These are phyloP conservation scores for Amanita jacksonii DNA, from an alignment of 768 basidiomycete species.

Conservation along the genomic window DNA sequence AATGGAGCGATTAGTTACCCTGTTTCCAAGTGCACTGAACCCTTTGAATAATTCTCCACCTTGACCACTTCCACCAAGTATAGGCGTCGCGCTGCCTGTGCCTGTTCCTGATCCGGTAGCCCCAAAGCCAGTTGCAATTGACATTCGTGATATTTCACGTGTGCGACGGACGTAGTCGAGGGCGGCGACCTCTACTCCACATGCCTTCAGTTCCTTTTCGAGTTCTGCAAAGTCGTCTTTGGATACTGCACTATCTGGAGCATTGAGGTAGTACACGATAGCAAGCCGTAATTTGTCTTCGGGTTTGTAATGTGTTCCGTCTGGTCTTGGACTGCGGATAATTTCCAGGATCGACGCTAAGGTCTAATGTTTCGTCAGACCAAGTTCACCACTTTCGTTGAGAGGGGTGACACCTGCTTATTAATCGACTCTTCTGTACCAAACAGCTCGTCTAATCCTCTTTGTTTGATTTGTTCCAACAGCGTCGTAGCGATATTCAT, in stretches of 20 bases:
- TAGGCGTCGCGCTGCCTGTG: slow-evolving; percentile 55
- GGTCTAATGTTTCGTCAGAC: slow-evolving; percentile 33
- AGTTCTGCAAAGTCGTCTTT: slow-evolving; percentile 87
- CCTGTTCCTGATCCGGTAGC: slow-evolving; percentile 15
- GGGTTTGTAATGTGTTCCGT: slow-evolving; percentile 49
- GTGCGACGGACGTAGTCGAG: slow-evolving; percentile 91
- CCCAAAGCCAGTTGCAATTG: slow-evolving; percentile 38
- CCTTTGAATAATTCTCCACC: slow-evolving; percentile 90
- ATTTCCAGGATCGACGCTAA: slow-evolving; percentile 75
- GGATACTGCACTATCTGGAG: slow-evolving; percentile 66
- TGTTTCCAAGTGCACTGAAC: slow-evolving; percentile 85
- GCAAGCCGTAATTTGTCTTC: slow-evolving; percentile 89
- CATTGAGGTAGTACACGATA: slow-evolving; percentile 91
- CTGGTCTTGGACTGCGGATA: slow-evolving; percentile 65
- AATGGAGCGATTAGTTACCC: slow-evolving; percentile 37
- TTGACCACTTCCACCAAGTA: slow-evolving; percentile 46
- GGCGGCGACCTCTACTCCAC: slow-evolving; percentile 71
- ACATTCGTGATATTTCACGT: slow-evolving; percentile 87
- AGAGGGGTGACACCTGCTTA: slow-evolving; percentile 52
- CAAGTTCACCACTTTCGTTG: neutral
- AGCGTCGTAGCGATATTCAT: slow-evolving; percentile 99
- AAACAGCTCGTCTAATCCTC: slow-evolving; percentile 95
- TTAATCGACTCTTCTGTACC: slow-evolving; percentile 87
- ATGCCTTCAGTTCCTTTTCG: slow-evolving; percentile 76
- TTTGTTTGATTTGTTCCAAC: slow-evolving; percentile 89